Evolutionary conservation across 208 protist genomes (phyloP).

Genomic region (Angomonas ambiguus): DNA sequence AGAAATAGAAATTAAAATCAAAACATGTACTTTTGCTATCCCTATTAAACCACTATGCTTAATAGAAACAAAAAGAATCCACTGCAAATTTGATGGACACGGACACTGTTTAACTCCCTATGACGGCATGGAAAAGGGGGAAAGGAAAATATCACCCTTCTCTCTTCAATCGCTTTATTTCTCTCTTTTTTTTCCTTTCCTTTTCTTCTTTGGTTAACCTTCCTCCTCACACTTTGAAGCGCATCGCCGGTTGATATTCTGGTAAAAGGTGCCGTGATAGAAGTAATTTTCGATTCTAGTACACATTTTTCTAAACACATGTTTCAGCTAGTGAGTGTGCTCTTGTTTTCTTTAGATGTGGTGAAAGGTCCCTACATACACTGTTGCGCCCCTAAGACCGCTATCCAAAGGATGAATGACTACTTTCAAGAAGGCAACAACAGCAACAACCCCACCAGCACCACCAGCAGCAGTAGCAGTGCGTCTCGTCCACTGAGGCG

Average conservation of each 20-base stretch:
- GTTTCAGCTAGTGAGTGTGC: conserved; percentile 55
- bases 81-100: too few species aligned
- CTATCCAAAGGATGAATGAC: conserved; percentile 19
- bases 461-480: not conserved
- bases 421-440: conserved; percentile 14
- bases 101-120: too few species aligned
- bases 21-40: not conserved
- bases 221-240: too few species aligned
- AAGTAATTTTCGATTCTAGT: too few species aligned
- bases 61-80: not conserved
- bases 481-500: not conserved
- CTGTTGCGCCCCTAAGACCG: conserved; percentile 52
- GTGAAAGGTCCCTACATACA: conserved; percentile 80
- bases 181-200: too few species aligned
- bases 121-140: not conserved
- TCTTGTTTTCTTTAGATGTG: conserved; percentile 79
- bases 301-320: too few species aligned
- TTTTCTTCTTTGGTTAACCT: too few species aligned
- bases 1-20: not conserved
- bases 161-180: too few species aligned
- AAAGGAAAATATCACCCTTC: not conserved
- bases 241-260: too few species aligned
- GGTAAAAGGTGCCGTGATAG: too few species aligned
- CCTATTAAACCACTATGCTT: too few species aligned
- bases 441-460: not conserved